Conservation (phyloP, 2,329 filamentous ascomycete species). For the Verticillium isaacii region DNA sequence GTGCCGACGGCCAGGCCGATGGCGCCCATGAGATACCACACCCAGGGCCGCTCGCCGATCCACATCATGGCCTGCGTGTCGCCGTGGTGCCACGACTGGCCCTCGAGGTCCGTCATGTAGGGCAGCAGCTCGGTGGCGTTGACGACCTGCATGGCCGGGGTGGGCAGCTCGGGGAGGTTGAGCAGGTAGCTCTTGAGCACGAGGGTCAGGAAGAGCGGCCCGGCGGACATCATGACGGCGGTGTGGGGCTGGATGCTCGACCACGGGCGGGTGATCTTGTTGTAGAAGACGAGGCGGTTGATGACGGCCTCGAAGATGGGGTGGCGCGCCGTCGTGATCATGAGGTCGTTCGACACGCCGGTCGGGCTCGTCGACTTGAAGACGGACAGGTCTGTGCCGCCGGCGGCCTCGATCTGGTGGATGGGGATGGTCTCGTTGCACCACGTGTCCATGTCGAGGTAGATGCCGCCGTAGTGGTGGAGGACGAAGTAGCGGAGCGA, state of each 20-base stretch:
- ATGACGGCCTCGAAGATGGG: constrained; percentile 71
- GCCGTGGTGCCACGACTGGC: constrained; percentile 39
- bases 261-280: constrained; percentile 60
- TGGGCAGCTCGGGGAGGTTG: constrained; percentile 29
- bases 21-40: constrained; percentile 23
- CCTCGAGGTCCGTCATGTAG: constrained; percentile 30
- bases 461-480: constrained; percentile 67
- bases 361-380: constrained; percentile 59
- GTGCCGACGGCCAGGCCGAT: constrained; percentile 18
- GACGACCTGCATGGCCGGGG: constrained; percentile 21
- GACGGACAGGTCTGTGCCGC: constrained; percentile 6
- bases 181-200: constrained; percentile 71
- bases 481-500: constrained; percentile 71
- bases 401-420: constrained; percentile 18
- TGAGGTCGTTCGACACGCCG: constrained; percentile 76
- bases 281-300: constrained; percentile 55
- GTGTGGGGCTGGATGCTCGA: constrained; percentile 59
- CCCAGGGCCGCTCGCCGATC: constrained; percentile 31
- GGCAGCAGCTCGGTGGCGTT: constrained; percentile 17
- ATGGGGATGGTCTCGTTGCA: constrained; percentile 23
- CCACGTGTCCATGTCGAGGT: constrained; percentile 52
- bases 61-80: constrained; percentile 44
- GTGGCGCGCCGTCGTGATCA: constrained; percentile 68
- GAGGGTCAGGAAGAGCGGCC: constrained; percentile 70
- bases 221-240: constrained; percentile 75